A percentile compares a stretch with the other conserved stretches of the same genome.
Conservation (phyloP, 352 stramenopile genomes). For the Phytophthora macrochlamydospora region DNA sequence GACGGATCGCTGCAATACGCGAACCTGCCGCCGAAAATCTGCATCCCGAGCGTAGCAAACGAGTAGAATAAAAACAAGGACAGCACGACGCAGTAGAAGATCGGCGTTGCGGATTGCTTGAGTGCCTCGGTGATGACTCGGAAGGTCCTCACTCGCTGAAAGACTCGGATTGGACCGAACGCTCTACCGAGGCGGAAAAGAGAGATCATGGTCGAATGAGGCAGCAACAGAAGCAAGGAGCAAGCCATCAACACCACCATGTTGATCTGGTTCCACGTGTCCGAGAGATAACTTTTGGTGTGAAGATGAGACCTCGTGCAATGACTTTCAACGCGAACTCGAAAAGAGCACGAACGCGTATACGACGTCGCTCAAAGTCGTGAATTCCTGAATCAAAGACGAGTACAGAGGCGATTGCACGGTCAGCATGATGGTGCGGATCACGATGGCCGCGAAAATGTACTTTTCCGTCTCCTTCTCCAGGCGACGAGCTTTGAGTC, state of each 20-base stretch:
- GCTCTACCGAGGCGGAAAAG: constrained; percentile 78
- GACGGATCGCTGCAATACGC: constrained; percentile 79
- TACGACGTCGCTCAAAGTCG: constrained; percentile 67
- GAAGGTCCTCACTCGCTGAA: constrained; percentile 87
- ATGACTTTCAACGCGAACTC: constrained; percentile 89
- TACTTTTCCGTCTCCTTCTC: constrained; percentile 88
- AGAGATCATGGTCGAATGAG: constrained; percentile 75
- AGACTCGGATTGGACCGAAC: constrained; percentile 84
- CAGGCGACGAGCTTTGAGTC: constrained; percentile 66
- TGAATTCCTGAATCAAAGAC: constrained; percentile 82
- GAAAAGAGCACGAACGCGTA: constrained; percentile 81
- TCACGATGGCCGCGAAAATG: constrained; percentile 82
- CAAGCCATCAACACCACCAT: constrained; percentile 82
- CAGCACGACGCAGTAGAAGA: constrained; percentile 86
- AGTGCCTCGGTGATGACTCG: constrained; percentile 85
- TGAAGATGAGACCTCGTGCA: constrained; percentile 78
- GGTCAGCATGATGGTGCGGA: constrained; percentile 74
- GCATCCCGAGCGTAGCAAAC: constrained; percentile 86
- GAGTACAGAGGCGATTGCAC: constrained; percentile 83
- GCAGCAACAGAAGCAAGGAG: constrained; percentile 71
- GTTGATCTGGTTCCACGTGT: constrained; percentile 87
- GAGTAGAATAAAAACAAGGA: constrained; percentile 85
- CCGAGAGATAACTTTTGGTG: constrained; percentile 79
- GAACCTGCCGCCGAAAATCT: constrained; percentile 83
- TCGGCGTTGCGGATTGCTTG: constrained; percentile 70